phyloP scores from a whole-genome alignment of 176 grass and related monocot genomes.

The Tillandsia leiboldiana region DNA sequence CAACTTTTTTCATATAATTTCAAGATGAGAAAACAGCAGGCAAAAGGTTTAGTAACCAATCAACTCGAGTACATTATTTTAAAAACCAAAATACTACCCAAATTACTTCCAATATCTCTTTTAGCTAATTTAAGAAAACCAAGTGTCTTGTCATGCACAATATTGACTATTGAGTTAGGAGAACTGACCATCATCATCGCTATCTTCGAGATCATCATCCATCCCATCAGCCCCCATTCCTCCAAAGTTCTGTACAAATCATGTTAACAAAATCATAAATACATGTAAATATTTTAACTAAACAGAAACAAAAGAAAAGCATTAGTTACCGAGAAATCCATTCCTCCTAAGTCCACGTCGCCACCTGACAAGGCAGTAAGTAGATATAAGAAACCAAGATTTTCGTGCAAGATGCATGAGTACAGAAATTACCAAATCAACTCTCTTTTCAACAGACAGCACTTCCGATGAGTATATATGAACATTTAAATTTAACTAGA shows the following conservation, averaged over 20 bases:
- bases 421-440: not conserved
- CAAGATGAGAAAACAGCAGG: too few relatives aligned
- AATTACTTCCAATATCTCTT: not conserved
- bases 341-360: slow-evolving; percentile 77
- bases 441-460: not conserved
- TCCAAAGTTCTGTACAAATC: slow-evolving; percentile 54
- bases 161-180: not conserved
- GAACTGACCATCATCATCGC: slow-evolving; percentile 71
- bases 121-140: slow-evolving; percentile 6
- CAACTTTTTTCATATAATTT: too few relatives aligned
- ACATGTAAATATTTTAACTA: slow-evolving; percentile 7
- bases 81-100: not conserved
- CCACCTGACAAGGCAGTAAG: slow-evolving; percentile 21
- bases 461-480: too few relatives aligned
- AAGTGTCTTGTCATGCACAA: not conserved
- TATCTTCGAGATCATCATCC: slow-evolving; percentile 67
- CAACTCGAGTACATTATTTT: not conserved
- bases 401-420: not conserved
- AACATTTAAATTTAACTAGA: too few relatives aligned
- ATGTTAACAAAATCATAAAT: slow-evolving; percentile 20
- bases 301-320: not conserved
- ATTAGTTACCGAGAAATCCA: slow-evolving; percentile 77
- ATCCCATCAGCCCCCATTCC: slow-evolving; percentile 49
- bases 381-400: not conserved
- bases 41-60: not conserved